phyloP scores from a whole-genome alignment of 139 green algal species.

The Chlorella sp. region DNA sequence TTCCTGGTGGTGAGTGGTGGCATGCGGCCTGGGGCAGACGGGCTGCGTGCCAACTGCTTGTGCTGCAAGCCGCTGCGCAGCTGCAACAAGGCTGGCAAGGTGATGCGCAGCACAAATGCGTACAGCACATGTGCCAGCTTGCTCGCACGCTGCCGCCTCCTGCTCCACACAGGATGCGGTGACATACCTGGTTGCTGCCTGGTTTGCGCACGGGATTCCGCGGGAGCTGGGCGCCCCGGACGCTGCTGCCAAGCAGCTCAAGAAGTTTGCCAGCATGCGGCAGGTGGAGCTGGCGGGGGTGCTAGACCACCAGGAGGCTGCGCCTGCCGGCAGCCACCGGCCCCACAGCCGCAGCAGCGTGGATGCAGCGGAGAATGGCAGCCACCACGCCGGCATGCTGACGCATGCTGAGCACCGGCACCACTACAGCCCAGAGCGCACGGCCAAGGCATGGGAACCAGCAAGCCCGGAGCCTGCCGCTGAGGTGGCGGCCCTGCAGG shows the following conservation, averaged over 20 bases:
- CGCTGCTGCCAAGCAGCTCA: background rate
- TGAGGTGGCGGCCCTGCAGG: background rate
- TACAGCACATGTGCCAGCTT: too few relatives aligned
- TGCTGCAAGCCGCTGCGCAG: too few relatives aligned
- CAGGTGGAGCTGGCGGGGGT: background rate
- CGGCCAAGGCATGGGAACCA: background rate
- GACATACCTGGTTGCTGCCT: slow-evolving; percentile 50
- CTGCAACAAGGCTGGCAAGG: background rate
- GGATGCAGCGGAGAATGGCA: background rate
- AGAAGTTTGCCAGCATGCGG: slow-evolving; percentile 16
- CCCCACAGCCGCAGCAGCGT: background rate
- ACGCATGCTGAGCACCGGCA: slow-evolving; percentile 6
- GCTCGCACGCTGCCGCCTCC: background rate
- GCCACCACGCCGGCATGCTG: background rate
- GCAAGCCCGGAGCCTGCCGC: background rate
- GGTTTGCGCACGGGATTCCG: slow-evolving; percentile 40
- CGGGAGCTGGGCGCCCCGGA: slow-evolving; percentile 24
- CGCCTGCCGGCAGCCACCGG: background rate
- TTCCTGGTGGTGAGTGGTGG: slow-evolving; percentile 47
- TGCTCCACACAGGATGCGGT: slow-evolving; percentile 32
- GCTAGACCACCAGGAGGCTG: too few relatives aligned
- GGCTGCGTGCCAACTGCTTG: background rate
- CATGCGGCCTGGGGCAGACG: background rate
- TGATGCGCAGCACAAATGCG: too few relatives aligned
- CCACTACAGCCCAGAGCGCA: background rate